These are phyloP conservation scores for Tuber indicum DNA, from an alignment of 495 filamentous ascomycete genomes.

Conservation along the genomic window DNA sequence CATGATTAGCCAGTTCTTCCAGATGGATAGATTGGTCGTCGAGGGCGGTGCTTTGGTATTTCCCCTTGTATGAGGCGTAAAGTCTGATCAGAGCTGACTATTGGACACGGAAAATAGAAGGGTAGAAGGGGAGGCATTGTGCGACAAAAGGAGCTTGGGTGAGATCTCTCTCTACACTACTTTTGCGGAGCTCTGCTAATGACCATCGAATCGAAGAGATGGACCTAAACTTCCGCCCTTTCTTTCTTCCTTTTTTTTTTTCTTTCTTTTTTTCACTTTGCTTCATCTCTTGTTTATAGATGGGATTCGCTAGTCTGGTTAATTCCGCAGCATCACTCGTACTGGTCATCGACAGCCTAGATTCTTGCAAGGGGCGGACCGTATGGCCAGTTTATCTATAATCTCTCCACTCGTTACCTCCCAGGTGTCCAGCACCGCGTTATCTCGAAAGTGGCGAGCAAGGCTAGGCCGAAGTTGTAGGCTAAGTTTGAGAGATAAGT, in stretches of 20 bases:
- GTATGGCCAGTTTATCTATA: background rate
- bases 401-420: background rate
- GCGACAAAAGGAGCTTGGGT: conserved; percentile 78
- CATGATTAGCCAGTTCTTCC: conserved; percentile 87
- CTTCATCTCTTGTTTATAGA: background rate
- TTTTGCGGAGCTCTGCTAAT: background rate
- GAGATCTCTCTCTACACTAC: conserved; percentile 39
- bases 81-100: conserved; percentile 8
- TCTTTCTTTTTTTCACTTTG: background rate
- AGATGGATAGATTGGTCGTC: conserved; percentile 84
- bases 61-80: background rate
- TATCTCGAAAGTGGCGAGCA: background rate
- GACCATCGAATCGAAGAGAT: conserved; percentile 5
- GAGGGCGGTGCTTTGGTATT: conserved; percentile 54
- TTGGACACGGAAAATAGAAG: conserved; percentile 63
- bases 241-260: background rate
- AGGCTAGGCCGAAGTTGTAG: background rate
- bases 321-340: background rate
- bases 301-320: background rate
- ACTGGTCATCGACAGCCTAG: background rate
- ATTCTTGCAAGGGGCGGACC: background rate
- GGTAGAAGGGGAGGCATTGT: conserved; percentile 63
- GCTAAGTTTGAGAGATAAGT: background rate
- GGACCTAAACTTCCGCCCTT: conserved; percentile 13
- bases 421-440: background rate